Evolutionary conservation across 1,284 basidiomycete species (phyloP).

Genomic region (Mycosarcoma mackinlayi): DNA sequence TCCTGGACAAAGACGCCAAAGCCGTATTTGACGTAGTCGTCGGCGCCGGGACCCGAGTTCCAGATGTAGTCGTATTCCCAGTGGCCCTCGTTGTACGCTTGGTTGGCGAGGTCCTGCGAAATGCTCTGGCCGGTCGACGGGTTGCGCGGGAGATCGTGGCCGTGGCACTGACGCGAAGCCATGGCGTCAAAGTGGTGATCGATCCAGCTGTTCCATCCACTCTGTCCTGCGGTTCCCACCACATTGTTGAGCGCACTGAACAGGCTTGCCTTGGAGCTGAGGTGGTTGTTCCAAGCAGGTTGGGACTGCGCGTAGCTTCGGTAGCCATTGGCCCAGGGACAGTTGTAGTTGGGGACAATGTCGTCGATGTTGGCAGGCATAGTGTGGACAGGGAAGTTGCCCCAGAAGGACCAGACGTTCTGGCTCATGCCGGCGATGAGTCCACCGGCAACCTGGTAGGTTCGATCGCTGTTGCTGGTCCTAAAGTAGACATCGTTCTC

Average conservation of each 20-base stretch:
- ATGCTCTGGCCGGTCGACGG: constrained; percentile 20
- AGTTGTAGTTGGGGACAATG: constrained; percentile 72
- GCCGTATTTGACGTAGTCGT: constrained; percentile 53
- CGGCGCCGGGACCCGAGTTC: constrained; percentile 46
- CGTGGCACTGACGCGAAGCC: constrained; percentile 53
- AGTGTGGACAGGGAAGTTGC: constrained; percentile 57
- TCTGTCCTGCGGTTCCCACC: constrained; percentile 71
- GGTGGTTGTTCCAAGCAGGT: constrained; percentile 72
- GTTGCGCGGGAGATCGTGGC: constrained; percentile 44
- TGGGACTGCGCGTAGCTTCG: constrained; percentile 66
- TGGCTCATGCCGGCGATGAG: constrained; percentile 73
- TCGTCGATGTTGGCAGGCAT: constrained; percentile 70
- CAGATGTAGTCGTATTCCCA: constrained; percentile 62
- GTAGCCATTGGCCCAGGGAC: constrained; percentile 71
- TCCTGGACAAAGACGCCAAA: constrained; percentile 51
- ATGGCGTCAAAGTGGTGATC: constrained; percentile 67
- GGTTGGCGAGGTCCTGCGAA: constrained; percentile 39
- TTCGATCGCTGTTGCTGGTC: constrained; percentile 72
- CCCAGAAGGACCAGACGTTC: constrained; percentile 56
- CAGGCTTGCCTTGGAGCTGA: constrained; percentile 70
- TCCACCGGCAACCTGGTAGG: constrained; percentile 72
- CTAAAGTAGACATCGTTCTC: constrained; percentile 70
- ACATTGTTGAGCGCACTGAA: constrained; percentile 70
- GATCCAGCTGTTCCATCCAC: constrained; percentile 72
- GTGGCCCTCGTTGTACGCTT: constrained; percentile 52